Evolutionary conservation across 2,329 filamentous ascomycete genomes (phyloP), one percentile per base, ranked within the genome.

Genomic region (Claviceps pusilla): DNA sequence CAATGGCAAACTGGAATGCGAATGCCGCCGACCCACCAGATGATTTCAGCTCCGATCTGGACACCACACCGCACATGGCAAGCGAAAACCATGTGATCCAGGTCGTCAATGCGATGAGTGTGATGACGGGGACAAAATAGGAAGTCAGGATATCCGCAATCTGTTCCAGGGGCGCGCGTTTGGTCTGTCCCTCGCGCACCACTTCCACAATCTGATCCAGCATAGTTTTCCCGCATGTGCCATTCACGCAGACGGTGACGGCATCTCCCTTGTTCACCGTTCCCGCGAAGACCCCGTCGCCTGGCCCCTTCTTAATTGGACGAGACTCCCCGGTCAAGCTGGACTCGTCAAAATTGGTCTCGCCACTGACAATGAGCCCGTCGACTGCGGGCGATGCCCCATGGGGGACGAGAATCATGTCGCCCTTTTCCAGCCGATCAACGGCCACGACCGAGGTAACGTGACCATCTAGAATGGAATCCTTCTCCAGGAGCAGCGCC

Each of bases 301-400:
- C 83, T 2, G 71, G 60, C 0, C 51, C 57, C 68, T 90, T 90
- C 62, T 75, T 76, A 54, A 89, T 78, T 0, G 77, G 77, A 7
- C 77, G 76, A 14, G 86, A 86, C 68, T 90, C 86, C 52, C 86
- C 86, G 1, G 91, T 96, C 57, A 97, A 74, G 57, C 89, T 94
- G 11, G 89, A 90, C 66, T 97, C 91, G 63, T 96, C 89, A 62
- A 96, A 95, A 51, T 73, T 77, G 48, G 80, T 81, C 51, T 80
- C 75, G 3, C 80, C 83, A 57, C 76, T 67, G 57, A 81, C 70
- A 58, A 95, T 60, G 56, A 76, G 67, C 7, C 90, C 90, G 64
- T 96, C 91, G 5, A 85, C 88, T 0, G 91, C 87, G 0, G 91
- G 91, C 0, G 89, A 95, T 1, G 80, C 78, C 2, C 91, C 91